Evolutionary conservation across 768 basidiomycete species (phyloP), one percentile per base, ranked within the genome.

Genomic region (Stropharia rugosoannulata): DNA sequence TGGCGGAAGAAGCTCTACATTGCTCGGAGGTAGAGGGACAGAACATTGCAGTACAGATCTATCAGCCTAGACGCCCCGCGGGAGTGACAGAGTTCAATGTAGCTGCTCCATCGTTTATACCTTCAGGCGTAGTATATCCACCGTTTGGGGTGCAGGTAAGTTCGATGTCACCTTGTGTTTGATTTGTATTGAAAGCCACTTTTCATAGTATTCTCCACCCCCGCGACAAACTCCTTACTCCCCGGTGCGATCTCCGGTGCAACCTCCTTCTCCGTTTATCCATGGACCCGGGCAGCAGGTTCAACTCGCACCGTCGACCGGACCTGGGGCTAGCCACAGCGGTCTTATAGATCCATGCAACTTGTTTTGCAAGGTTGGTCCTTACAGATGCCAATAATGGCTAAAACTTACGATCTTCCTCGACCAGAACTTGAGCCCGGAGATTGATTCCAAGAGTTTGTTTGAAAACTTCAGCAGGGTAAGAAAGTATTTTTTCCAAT

Each of bases 221-320:
- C 86, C 89, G 6, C 83, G 84, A 58, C 74, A 71, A 22, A 76
- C 73, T 63, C 82, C 81, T 12, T 83, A 76, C 37, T 66, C 67
- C 61, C 77, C 70, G 43, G 72, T 70, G 41, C 68, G 76, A 56
- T 70, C 74, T 44, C 71, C 82, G 29, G 62, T 80, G 16, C 78
- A 76, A 53, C 70, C 79, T 35, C 69, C 75, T 18, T 70, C 80
- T 12, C 70, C 77, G 2, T 93, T 93, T 64, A 77, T 91, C 7
- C 91, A 93, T 68, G 92, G 93, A 9, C 93, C 93, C 10, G 93
- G 93, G 3, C 93, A 95, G 67, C 92, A 93, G 68, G 90, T 94
- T 35, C 91, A 95, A 68, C 79, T 87, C 7, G 91, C 92, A 1
- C 93, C 92, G 12, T 49, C 81, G 45, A 58, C 61, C 16, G 91